Percentiles rank a stretch among this genome's conserved stretches.
Conservation (phyloP, 202 grass and related monocot genomes). For the Zoysia matrella region DNA sequence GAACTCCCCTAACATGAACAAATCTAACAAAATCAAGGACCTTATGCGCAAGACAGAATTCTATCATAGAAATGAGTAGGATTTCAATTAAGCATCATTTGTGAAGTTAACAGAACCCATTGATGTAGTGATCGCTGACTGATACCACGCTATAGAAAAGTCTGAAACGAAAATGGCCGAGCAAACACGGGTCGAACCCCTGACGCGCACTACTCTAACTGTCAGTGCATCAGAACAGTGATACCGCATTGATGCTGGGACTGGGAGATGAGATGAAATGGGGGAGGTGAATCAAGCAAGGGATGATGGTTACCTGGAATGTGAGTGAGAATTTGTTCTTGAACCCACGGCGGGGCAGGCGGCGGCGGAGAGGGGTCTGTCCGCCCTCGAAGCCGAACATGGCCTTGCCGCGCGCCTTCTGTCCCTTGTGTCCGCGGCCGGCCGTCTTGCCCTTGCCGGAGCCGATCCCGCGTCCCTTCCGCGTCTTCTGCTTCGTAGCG, state of each 20-base stretch:
- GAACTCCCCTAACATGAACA: too few species aligned
- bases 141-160: neutral
- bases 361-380: slow-evolving; percentile 78
- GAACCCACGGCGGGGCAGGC: slow-evolving; percentile 70
- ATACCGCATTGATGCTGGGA: neutral
- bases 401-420: slow-evolving; percentile 82
- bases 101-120: neutral
- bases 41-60: neutral
- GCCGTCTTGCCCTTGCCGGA: slow-evolving; percentile 92
- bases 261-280: neutral
- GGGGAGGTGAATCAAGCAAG: neutral
- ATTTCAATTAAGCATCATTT: neutral
- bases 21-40: slow-evolving; percentile 3
- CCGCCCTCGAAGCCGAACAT: slow-evolving; percentile 90
- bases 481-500: slow-evolving; percentile 81
- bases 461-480: slow-evolving; percentile 92
- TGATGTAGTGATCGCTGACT: neutral
- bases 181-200: neutral
- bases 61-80: neutral
- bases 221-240: neutral
- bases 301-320: slow-evolving; percentile 61
- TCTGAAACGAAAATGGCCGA: neutral
- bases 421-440: slow-evolving; percentile 88
- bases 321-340: slow-evolving; percentile 88
- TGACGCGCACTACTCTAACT: neutral